These are phyloP conservation scores for Nemania sp. DNA, from an alignment of 2,329 filamentous ascomycete genomes.

Conservation along the genomic window DNA sequence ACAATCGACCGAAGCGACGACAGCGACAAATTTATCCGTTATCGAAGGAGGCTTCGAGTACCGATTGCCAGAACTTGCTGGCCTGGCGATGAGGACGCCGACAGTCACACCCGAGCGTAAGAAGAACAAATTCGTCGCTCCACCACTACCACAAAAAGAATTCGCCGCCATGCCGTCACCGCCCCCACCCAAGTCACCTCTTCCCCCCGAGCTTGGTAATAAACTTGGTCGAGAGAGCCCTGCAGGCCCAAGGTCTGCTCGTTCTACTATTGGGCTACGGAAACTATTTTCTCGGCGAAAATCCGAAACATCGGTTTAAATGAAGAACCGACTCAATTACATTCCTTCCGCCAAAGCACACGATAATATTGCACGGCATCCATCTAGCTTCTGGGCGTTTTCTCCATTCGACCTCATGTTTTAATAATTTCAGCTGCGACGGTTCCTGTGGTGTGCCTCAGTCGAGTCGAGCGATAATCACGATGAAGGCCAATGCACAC, in stretches of 20 bases:
- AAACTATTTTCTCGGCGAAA: conserved; percentile 44
- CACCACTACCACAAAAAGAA: conserved; percentile 35
- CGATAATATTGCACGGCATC: background rate
- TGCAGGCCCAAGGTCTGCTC: conserved; percentile 37
- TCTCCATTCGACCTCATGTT: conserved; percentile 13
- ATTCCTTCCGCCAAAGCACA: background rate
- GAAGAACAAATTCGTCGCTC: conserved; percentile 33
- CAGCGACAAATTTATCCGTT: conserved; percentile 35
- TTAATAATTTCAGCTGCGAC: conserved; percentile 4
- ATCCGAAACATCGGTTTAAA: conserved; percentile 35
- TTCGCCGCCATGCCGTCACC: conserved; percentile 28
- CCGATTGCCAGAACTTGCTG: conserved; percentile 48
- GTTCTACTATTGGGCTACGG: conserved; percentile 42
- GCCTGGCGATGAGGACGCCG: conserved; percentile 37
- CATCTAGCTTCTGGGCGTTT: background rate
- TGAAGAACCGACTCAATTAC: background rate
- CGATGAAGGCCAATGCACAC: background rate
- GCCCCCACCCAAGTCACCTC: conserved; percentile 38
- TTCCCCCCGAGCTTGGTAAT: conserved; percentile 16
- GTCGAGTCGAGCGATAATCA: conserved; percentile 9
- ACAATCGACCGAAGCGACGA: conserved; percentile 40
- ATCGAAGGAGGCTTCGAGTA: conserved; percentile 51
- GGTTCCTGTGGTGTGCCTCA: background rate
- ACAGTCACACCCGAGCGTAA: conserved; percentile 42
- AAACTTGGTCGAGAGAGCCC: conserved; percentile 29